Base-by-base conservation (phyloP, 2,329 filamentous ascomycete species). In the Trichoderma citrinoviride region DNA sequence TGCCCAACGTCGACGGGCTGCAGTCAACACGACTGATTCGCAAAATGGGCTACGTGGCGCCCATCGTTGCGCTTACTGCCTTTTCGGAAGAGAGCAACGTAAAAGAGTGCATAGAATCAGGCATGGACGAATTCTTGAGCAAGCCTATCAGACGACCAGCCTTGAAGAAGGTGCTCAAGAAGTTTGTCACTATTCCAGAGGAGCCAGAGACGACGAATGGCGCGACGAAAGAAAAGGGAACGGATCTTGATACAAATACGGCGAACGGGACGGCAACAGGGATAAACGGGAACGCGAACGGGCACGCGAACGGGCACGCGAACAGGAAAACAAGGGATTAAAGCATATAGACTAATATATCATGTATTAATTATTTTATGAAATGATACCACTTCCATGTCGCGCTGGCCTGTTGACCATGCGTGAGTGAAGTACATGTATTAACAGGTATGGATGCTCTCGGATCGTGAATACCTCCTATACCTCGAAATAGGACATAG, bases 71-170 rank as follows among this genome's bases (percentile, higher is more conserved):
- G 0, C 79, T 97, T 50, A 96, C 93, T 12, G 93, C 93, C 2
- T 97, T 96, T 72, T 88, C 91, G 0, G 93, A 97, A 73, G 93
- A 96, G 75, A 92, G 88, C 76, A 97, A 97, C 71, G 87, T 93
- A 50, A 90, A 89, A 76, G 90, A 93, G 74, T 91, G 91, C 75
- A 90, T 95, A 75, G 92, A 94, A 66, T 92, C 89, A 1, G 93
- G 93, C 63, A 97, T 97, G 93, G 87, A 97, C 72, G 92, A 93
- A 79, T 97, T 97, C 76, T 81, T 97, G 19, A 82, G 83, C 72
- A 89, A 89, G 70, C 87, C 87, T 0, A 96, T 97, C 68, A 85
- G 91, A 55, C 81, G 93, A n/a, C 91, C 91, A 1, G 91, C 91
- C 5, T 81, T 97, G 64, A 96, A 96, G 75, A 90, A 93, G 71